Evolutionary conservation across 108 stramenopile genomes (phyloP).

Genomic region (Nitzschia sp.): DNA sequence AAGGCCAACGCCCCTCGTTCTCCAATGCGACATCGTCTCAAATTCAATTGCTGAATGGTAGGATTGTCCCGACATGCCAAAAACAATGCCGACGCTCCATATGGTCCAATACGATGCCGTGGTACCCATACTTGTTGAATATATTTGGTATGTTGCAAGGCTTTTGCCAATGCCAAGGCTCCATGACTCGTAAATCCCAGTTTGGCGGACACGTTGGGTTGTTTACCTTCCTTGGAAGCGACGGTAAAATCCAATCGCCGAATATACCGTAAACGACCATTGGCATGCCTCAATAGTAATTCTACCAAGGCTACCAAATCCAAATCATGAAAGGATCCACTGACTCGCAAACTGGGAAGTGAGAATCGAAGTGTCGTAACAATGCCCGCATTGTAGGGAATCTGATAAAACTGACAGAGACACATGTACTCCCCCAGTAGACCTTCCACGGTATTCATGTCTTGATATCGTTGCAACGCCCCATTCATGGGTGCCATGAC

Average conservation of each 20-base stretch:
- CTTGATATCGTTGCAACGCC: neutral
- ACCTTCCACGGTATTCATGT: conserved; percentile 31
- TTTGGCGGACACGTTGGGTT: neutral
- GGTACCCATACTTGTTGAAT: conserved; percentile 67
- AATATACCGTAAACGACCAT: conserved; percentile 57
- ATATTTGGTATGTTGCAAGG: conserved; percentile 51
- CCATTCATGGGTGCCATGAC: conserved; percentile 32
- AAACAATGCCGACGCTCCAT: conserved; percentile 75
- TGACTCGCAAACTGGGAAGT: conserved; percentile 66
- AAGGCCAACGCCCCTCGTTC: conserved; percentile 78
- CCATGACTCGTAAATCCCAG: conserved; percentile 75
- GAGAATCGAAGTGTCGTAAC: conserved; percentile 66
- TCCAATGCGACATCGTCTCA: conserved; percentile 74
- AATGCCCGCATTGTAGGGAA: conserved; percentile 65
- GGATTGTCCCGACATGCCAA: conserved; percentile 57
- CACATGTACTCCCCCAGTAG: conserved; percentile 66
- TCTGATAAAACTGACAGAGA: conserved; percentile 64
- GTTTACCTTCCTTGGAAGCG: conserved; percentile 49
- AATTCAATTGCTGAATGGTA: conserved; percentile 41
- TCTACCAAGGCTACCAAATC: conserved; percentile 81
- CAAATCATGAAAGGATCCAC: conserved; percentile 74
- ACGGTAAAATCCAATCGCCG: conserved; percentile 71
- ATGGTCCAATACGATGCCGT: conserved; percentile 77
- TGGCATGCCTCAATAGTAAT: conserved; percentile 65
- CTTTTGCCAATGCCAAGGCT: conserved; percentile 70